Evolutionary conservation across 2,329 filamentous ascomycete species (phyloP), one percentile per base, ranked within the genome.

Genomic region (Arthroderma sp.): DNA sequence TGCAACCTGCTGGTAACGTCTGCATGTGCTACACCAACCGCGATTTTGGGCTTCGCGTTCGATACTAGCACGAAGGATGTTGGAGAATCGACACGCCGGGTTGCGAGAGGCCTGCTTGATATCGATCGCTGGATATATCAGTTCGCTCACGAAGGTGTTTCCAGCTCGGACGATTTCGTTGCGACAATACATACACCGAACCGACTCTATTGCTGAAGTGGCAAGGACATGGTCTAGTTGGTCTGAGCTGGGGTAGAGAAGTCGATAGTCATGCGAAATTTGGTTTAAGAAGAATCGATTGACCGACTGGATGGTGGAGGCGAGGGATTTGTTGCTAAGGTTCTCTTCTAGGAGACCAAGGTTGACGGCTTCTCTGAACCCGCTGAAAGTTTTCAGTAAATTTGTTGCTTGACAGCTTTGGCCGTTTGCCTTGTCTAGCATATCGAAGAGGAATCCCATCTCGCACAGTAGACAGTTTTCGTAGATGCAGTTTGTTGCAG

Each of bases 371-470:
- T 91, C 87, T 1, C 88, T 84, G 61, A 90, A 85, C 62, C 84
- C 86, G 68, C 88, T 91, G 58, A 98, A 84, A 0, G 90, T 88
- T 70, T 93, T 95, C 33, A 97, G 76, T 61, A 98, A 81, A 67
- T 98, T 98, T 0, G 91, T 95, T 13, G 93, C 93, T 68, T 98
- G 93, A 64, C 93, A 98, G 59, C 94, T 95, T 58, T 91, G 86
- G 0, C 91, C 91, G 61, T 87, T 86, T 1, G 93, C 93, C 69
- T 97, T 98, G 65, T 97, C 87, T 23, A 98, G 79, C 93, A 98
- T 98, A 68, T 98, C 94, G 65, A 95, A 94, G 8, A 98, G 76
- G 68, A 93, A 98, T 0, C 93, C 93, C 63, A 98, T 78, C 71
- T 98, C 93, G 71, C 93, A 98, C 1, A 98, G 75, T 43, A 98